Percentiles rank a stretch among this genome's conserved stretches.
Evolutionary conservation across 2,329 filamentous ascomycete species (phyloP).

Genomic region (Cordyceps militaris): DNA sequence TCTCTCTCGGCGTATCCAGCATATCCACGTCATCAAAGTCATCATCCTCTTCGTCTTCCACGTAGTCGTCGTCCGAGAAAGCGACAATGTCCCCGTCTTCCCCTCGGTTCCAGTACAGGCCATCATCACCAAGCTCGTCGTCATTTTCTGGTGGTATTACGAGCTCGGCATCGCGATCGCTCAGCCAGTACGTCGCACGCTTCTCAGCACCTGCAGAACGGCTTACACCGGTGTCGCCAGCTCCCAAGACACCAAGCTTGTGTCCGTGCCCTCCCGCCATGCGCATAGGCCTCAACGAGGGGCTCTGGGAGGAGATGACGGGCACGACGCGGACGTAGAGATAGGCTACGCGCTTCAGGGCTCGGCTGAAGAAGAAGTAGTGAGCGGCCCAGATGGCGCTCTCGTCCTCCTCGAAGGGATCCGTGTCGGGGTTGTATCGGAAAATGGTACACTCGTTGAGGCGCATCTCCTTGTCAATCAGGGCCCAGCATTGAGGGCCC

Average conservation of each 20-base stretch:
- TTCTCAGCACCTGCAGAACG: constrained; percentile 42
- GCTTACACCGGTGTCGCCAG: constrained; percentile 9
- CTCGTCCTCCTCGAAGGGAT: constrained; percentile 87
- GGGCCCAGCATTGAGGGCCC: constrained; percentile 85
- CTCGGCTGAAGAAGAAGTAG: constrained; percentile 97
- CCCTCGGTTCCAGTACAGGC: constrained; percentile 50
- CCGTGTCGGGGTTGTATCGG: constrained; percentile 80
- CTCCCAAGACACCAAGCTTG: constrained; percentile 10
- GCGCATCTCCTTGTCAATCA: constrained; percentile 92
- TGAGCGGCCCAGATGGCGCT: constrained; percentile 91
- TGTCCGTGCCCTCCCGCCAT: constrained; percentile 21
- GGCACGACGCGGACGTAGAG: constrained; percentile 86
- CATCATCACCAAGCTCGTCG: constrained; percentile 43
- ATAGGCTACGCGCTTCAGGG: constrained; percentile 87
- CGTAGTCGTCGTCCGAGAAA: constrained; percentile 44
- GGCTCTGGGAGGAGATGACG: constrained; percentile 60
- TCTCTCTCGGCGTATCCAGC: constrained; percentile 37
- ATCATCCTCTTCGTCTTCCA: constrained; percentile 40
- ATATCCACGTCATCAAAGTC: constrained; percentile 36
- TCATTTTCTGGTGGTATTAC: constrained; percentile 39
- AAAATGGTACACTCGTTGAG: constrained; percentile 85
- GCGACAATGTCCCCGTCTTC: constrained; percentile 51
- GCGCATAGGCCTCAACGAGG: constrained; percentile 32
- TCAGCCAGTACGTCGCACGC: constrained; percentile 83
- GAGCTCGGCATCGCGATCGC: constrained; percentile 51